These are phyloP conservation scores for Cyberlindnera samutprakarnensis DNA, from an alignment of 805 yeast species.

Conservation along the genomic window DNA sequence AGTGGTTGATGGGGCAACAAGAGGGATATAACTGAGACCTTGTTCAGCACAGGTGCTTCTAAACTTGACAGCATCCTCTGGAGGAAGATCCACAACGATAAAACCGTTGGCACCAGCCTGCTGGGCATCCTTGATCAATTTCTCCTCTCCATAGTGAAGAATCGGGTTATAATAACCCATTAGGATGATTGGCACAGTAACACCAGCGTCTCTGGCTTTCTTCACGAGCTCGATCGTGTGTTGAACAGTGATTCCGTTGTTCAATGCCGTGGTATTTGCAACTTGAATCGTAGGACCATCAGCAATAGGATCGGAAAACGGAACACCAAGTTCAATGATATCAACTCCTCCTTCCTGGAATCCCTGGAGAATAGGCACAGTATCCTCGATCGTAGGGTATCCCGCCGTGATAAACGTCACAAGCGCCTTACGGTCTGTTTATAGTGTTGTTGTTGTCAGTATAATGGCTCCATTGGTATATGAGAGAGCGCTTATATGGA, in stretches of 20 bases:
- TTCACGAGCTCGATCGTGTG: constrained; percentile 64
- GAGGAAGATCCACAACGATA: constrained; percentile 93
- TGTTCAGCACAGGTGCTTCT: constrained; percentile 60
- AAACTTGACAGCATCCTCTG: constrained; percentile 91
- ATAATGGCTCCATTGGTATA: background rate
- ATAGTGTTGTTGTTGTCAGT: constrained; percentile 1
- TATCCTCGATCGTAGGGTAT: constrained; percentile 80
- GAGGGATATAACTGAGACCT: constrained; percentile 81
- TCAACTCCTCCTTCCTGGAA: constrained; percentile 96
- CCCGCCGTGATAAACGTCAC: constrained; percentile 95
- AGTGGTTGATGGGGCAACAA: constrained; percentile 95
- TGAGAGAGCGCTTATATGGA: no score
- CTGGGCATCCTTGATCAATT: constrained; percentile 70
- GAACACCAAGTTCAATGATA: constrained; percentile 89
- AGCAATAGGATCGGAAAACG: constrained; percentile 97
- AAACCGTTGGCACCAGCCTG: constrained; percentile 93
- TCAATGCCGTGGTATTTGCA: constrained; percentile 76
- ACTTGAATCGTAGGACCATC: constrained; percentile 97
- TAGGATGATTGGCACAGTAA: constrained; percentile 78
- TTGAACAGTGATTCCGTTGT: constrained; percentile 71
- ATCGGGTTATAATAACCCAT: constrained; percentile 99
- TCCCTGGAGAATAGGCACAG: constrained; percentile 78
- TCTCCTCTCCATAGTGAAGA: constrained; percentile 80
- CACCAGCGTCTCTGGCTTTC: constrained; percentile 75
- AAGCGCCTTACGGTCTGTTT: constrained; percentile 66